Evolutionary conservation across 1,139 yeast genomes (phyloP).

Genomic region (Kodamaea fungicola): DNA sequence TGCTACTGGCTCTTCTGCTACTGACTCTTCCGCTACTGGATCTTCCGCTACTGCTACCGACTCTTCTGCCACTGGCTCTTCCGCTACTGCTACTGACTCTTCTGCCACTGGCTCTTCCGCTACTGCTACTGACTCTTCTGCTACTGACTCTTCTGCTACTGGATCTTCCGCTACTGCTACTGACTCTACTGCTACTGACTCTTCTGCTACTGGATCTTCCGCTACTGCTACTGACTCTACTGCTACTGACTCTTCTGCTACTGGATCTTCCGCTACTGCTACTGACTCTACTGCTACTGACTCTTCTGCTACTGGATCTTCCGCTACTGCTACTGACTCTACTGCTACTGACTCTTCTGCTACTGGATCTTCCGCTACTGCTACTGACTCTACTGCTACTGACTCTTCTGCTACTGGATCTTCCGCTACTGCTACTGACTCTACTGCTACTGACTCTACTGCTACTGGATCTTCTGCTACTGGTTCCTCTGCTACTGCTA

Average conservation of each 20-base stretch:
- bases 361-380: slow-evolving; percentile 9
- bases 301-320: slow-evolving; percentile 6
- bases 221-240: background rate
- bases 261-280: slow-evolving; percentile 6
- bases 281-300: too few species aligned
- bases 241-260: slow-evolving; percentile 1
- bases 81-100: slow-evolving; percentile 2
- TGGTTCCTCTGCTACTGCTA: slow-evolving; percentile 4
- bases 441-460: slow-evolving; percentile 7
- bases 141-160: slow-evolving; percentile 7
- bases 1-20: slow-evolving; percentile 7
- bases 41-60: slow-evolving; percentile 6
- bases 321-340: slow-evolving; percentile 9
- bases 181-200: slow-evolving; percentile 3
- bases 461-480: slow-evolving; percentile 10
- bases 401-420: slow-evolving; percentile 4
- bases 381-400: slow-evolving; percentile 5
- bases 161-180: slow-evolving; percentile 5
- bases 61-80: slow-evolving; percentile 9
- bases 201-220: slow-evolving; percentile 4
- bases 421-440: slow-evolving; percentile 8
- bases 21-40: slow-evolving; percentile 10
- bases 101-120: slow-evolving; percentile 5
- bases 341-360: slow-evolving; percentile 3
- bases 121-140: slow-evolving; percentile 4